Base-by-base conservation (phyloP, 371 early-diverging fungal species). In the Mortierella sp. region DNA sequence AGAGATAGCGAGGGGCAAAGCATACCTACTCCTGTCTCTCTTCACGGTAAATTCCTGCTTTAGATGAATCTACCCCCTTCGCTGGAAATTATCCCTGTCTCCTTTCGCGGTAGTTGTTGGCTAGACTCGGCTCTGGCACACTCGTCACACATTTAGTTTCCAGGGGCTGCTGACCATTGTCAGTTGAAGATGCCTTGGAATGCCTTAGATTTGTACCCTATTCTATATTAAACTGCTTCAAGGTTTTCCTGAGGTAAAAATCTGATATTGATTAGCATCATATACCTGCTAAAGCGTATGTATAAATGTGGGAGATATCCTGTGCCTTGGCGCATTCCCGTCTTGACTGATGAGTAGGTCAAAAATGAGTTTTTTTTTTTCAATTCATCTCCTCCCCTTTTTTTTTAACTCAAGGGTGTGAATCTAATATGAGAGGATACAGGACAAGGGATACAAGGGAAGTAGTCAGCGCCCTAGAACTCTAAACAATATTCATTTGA, bases 281-380 rank as follows among this genome's bases (percentile, higher is more conserved):
- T n/a, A n/a, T n/a, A n/a, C n/a, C n/a, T n/a, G n/a, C n/a, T n/a
- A n/a, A n/a, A n/a, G n/a, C n/a, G n/a, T n/a, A n/a, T n/a, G n/a
- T n/a, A n/a, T n/a, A n/a, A n/a, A n/a, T n/a, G n/a, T n/a, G n/a
- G 47, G n/a, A 15, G 1, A 15, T 45, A n/a, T 45, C 45, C 45
- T 19, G 17, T 15, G 4, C 43, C 43, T 17, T 43, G 43, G 43
- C 17, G 17, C 43, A 43, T 43, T 43, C 43, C 43, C 43, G 43
- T 47, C 47, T n/a, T 47, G n/a, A 47, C 47, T 47, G 47, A 47
- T 47, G 47, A n/a, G n/a, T 47, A 47, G 17, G 40, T 40, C 40
- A 47, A 6, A 47, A n/a, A n/a, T 17, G 5, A n/a, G 47, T 37
- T 37, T 37, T 10, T 37, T 37, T 37, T 10, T 13, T 2, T 10